A percentile compares a stretch with the other conserved stretches of the same genome.
Conservation (phyloP, 164 flowering plant genomes). For the Platanus orientalis region DNA sequence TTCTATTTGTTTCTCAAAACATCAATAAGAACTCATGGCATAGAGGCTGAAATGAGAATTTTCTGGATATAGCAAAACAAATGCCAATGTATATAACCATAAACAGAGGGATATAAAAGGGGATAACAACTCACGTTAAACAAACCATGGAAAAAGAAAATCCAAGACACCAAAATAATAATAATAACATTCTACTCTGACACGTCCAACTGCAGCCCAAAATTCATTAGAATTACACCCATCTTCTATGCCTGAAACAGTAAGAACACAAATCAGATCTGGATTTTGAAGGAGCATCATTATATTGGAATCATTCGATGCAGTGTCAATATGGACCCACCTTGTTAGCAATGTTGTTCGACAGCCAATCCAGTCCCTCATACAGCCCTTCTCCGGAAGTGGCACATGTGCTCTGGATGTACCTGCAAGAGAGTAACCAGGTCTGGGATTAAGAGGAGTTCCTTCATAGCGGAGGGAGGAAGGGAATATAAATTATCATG, state of each 20-base stretch:
- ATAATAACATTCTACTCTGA: neutral
- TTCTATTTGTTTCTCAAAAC: too few species aligned
- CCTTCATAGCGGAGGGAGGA: neutral
- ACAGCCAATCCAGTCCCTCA: slow-evolving; percentile 72
- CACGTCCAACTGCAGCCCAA: neutral
- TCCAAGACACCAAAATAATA: neutral
- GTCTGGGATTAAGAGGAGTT: neutral
- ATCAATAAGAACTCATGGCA: too few species aligned
- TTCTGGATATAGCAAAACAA: too few species aligned
- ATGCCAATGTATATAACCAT: slow-evolving; percentile 6
- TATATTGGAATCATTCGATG: too few species aligned
- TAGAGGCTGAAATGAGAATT: too few species aligned
- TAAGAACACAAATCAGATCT: neutral
- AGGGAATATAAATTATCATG: too few species aligned
- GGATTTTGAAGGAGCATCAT: neutral
- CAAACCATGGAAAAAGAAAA: neutral
- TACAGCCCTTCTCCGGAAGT: slow-evolving; percentile 80
- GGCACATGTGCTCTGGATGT: slow-evolving; percentile 80
- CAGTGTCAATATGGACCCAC: slow-evolving; percentile 3
- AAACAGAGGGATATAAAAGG: neutral
- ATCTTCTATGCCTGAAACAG: slow-evolving; percentile 13
- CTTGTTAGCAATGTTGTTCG: slow-evolving; percentile 45
- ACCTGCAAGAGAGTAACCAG: slow-evolving; percentile 33
- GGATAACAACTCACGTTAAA: neutral
- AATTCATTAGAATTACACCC: neutral